These are phyloP conservation scores for Pestalotiopsis sp. DNA, from an alignment of 2,329 filamentous ascomycete genomes.

Conservation along the genomic window DNA sequence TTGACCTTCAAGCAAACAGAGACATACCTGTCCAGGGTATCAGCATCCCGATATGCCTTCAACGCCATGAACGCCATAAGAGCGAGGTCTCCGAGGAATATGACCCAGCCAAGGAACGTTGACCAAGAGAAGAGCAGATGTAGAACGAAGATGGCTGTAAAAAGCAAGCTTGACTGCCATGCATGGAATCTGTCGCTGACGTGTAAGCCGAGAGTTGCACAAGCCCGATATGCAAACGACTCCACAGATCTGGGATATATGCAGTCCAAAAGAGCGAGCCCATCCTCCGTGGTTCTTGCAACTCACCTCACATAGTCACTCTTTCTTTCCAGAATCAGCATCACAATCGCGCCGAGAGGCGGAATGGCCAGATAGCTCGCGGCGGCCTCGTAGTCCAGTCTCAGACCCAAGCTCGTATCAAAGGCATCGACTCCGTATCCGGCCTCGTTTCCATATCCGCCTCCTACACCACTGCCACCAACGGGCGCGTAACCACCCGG, in stretches of 20 bases:
- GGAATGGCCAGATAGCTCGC: conserved; percentile 85
- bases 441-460: conserved; percentile 18
- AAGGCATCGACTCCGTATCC: conserved; percentile 56
- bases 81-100: conserved; percentile 74
- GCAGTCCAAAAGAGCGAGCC: neutral
- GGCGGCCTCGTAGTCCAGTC: conserved; percentile 87
- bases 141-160: conserved; percentile 71
- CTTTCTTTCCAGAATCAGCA: conserved; percentile 87
- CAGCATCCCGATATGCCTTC: conserved; percentile 82
- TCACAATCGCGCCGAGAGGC: conserved; percentile 79
- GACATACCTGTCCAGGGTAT: conserved; percentile 60
- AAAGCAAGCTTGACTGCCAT: conserved; percentile 88
- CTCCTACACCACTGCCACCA: conserved; percentile 16
- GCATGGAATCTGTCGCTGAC: conserved; percentile 74
- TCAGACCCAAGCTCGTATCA: conserved; percentile 83
- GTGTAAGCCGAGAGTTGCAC: conserved; percentile 13
- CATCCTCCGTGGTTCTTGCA: neutral
- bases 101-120: conserved; percentile 76
- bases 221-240: neutral
- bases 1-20: neutral
- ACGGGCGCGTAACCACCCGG: conserved; percentile 10
- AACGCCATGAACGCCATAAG: conserved; percentile 76
- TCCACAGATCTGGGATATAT: neutral
- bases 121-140: conserved; percentile 90
- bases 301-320: conserved; percentile 91